A percentile compares a stretch with the other conserved stretches of the same genome.
Conservation (phyloP, 2,329 filamentous ascomycete species). For the Polychaeton citri region DNA sequence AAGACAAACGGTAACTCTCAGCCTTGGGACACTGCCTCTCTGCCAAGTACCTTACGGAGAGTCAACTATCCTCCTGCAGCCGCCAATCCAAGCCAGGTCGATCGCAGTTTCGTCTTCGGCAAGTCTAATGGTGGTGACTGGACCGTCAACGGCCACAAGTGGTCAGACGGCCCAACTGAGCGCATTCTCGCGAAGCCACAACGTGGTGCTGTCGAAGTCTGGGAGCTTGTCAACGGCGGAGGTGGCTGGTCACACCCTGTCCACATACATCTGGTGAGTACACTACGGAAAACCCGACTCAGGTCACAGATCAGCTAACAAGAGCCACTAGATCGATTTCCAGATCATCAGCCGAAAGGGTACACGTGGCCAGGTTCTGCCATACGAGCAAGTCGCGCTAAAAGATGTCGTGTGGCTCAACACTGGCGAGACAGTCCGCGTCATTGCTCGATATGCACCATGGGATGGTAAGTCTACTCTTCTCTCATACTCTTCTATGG, state of each 20-base stretch:
- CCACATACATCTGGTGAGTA: conserved; percentile 43
- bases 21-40: conserved; percentile 2
- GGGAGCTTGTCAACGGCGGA: conserved; percentile 28
- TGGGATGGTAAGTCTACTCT: conserved; percentile 38
- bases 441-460: conserved; percentile 35
- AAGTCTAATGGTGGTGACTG: conserved; percentile 17
- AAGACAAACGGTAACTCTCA: neutral
- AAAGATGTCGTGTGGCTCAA: conserved; percentile 44
- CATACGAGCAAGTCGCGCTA: conserved; percentile 37
- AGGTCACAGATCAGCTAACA: no score
- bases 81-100: conserved; percentile 14
- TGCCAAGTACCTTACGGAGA: conserved; percentile 15
- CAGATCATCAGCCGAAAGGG: conserved; percentile 34
- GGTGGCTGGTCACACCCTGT: conserved; percentile 38
- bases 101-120: conserved; percentile 21
- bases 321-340: no score
- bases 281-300: no score
- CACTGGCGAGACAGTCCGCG: conserved; percentile 31
- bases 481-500: conserved; percentile 12
- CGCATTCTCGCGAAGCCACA: conserved; percentile 21
- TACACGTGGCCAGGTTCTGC: conserved; percentile 25
- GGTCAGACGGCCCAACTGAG: conserved; percentile 17
- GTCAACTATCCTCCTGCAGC: conserved; percentile 15
- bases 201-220: conserved; percentile 23
- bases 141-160: conserved; percentile 23